These are phyloP conservation scores for Entomortierella parvispora DNA, from an alignment of 192 early-diverging fungal genomes.

Conservation along the genomic window DNA sequence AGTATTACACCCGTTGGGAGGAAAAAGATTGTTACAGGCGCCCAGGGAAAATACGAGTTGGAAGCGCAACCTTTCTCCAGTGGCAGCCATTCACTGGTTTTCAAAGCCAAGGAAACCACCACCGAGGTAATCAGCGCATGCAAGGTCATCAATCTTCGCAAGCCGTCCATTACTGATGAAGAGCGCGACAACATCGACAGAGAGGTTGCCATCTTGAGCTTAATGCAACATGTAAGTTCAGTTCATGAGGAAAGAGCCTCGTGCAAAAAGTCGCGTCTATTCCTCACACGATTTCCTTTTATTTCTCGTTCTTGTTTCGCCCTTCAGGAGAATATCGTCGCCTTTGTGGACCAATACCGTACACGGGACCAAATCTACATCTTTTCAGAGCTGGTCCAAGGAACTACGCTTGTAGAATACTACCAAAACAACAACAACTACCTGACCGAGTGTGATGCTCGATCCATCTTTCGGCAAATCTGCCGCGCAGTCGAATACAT, in stretches of 20 bases:
- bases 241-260: neutral
- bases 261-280: neutral
- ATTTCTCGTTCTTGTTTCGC: too few relatives aligned
- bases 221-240: constrained; percentile 24
- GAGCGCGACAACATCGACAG: constrained; percentile 7
- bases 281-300: neutral
- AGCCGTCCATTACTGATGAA: neutral
- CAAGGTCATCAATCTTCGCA: constrained; percentile 12
- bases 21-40: neutral
- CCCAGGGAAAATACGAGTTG: neutral
- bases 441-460: constrained; percentile 5
- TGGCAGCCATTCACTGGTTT: constrained; percentile 20
- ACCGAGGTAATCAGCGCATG: constrained; percentile 14
- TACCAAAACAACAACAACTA: neutral
- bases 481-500: constrained; percentile 34
- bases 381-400: constrained; percentile 28
- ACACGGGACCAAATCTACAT: constrained; percentile 9
- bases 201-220: constrained; percentile 20
- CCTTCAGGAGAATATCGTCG: constrained; percentile 27
- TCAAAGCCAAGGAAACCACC: neutral
- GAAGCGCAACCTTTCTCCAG: neutral
- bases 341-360: constrained; percentile 8
- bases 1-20: too few relatives aligned
- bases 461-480: constrained; percentile 24
- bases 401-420: constrained; percentile 5